Evolutionary conservation across 768 basidiomycete genomes (phyloP), one percentile per base, ranked within the genome.

Genomic region (Macrolepiota fuliginosa): DNA sequence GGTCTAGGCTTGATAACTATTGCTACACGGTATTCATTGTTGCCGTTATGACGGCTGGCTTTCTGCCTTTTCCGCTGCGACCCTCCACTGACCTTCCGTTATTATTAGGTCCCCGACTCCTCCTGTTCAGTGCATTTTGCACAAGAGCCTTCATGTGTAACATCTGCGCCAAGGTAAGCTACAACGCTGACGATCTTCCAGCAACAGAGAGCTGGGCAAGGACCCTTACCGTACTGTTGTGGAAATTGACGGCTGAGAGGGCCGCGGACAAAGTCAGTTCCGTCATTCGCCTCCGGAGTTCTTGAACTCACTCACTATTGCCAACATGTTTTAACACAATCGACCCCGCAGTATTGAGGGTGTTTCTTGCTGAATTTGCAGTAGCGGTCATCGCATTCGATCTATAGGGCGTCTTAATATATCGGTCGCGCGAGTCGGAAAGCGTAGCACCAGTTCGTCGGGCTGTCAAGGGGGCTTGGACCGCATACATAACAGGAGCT

Each of bases 361-460:
- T 91, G 90, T 17, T 72, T 72, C 10, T 81, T 74, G 66, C 90
- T 91, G 77, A 91, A 91, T 71, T 81, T 90, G 82, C 90, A 92
- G 68, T 71, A 77, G 36, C 76, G 77, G 69, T 87, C 79, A 54
- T 83, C 84, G 73, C 90, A 91, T 65, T 81, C 79, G 56, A 89
- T 82, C 89, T 91, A 70, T 62, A 15, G 42, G 46, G 54, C 47
- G 15, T 47, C 59, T 50, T 58, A 56, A 61, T 45, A 61, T 36
- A 42, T 46, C 17, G 13, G 17, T 13, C 12, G 64, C 66, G 63
- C 69, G 69, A 53, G 55, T 59, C 58, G 56, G 58, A 62, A 62
- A 52, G 40, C 47, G 63, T 56, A 76, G 62, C 63, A 88, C 88
- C 80, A 85, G 74, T 69, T 85, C 76, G 67, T 89, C 85, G 54